phyloP scores from a whole-genome alignment of 2,329 filamentous ascomycete genomes.

The Ploettnerulaceae sp. region DNA sequence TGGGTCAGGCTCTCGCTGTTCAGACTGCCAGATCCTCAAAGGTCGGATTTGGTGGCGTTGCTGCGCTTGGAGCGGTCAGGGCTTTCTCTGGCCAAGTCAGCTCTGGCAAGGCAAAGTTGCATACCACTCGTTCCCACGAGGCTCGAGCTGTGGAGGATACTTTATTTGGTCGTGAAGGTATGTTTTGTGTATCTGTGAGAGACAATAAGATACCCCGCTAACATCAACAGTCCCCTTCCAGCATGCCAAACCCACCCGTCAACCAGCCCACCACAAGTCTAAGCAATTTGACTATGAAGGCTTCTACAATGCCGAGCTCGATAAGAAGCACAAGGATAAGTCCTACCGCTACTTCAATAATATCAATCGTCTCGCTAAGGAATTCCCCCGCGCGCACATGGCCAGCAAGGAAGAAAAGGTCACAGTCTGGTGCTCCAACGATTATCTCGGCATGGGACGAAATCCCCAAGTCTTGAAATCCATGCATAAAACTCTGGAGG shows the following conservation, averaged over 20 bases:
- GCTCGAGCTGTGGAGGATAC: conserved; percentile 69
- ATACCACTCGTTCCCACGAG: conserved; percentile 73
- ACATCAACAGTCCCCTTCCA: conserved; percentile 25
- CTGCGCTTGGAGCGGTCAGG: conserved; percentile 46
- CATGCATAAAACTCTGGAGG: conserved; percentile 94
- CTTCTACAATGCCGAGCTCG: conserved; percentile 83
- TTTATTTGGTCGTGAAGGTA: conserved; percentile 47
- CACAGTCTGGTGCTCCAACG: conserved; percentile 98
- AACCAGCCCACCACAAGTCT: conserved; percentile 23
- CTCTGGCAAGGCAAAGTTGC: conserved; percentile 66
- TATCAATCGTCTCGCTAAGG: conserved; percentile 95
- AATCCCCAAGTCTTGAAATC: conserved; percentile 79
- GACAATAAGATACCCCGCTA: conserved; percentile 16
- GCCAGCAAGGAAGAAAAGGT: conserved; percentile 76
- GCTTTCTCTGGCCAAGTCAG: conserved; percentile 47
- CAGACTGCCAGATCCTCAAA: conserved; percentile 59
- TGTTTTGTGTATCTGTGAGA: conserved; percentile 22
- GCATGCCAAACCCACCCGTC: conserved; percentile 22
- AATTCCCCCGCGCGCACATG: conserved; percentile 94
- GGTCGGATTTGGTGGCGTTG: conserved; percentile 37
- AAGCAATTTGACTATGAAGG: conserved; percentile 83
- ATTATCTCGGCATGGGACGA: conserved; percentile 96
- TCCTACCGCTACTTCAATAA: conserved; percentile 99
- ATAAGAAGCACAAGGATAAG: conserved; percentile 99
- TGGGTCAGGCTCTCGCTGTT: conserved; percentile 94